These are phyloP conservation scores for Strobilomyces echinocephalus DNA, from an alignment of 768 basidiomycete genomes.

Conservation along the genomic window DNA sequence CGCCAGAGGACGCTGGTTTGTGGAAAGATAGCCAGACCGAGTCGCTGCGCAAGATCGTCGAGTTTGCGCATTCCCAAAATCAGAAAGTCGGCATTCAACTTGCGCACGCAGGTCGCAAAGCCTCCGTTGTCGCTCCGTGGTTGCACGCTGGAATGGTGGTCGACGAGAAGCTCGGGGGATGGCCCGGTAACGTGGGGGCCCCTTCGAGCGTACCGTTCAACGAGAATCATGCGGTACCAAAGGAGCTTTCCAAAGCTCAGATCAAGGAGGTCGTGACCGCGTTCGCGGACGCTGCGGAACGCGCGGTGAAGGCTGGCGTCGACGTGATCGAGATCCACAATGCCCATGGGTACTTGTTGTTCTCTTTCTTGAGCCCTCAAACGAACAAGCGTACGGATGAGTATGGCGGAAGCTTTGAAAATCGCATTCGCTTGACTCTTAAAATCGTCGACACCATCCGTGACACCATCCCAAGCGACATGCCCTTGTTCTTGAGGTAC, in stretches of 20 bases:
- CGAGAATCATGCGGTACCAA: conserved; percentile 45
- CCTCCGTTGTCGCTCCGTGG: conserved; percentile 61
- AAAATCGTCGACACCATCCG: conserved; percentile 65
- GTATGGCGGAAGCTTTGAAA: conserved; percentile 71
- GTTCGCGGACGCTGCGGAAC: conserved; percentile 47
- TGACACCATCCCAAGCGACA: conserved; percentile 49
- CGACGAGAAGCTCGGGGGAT: conserved; percentile 40
- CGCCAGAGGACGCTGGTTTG: conserved; percentile 58
- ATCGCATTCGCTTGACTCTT: conserved; percentile 55
- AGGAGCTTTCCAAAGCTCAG: conserved; percentile 51
- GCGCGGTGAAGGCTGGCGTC: conserved; percentile 56
- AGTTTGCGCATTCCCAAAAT: conserved; percentile 68
- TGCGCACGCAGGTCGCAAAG: conserved; percentile 76
- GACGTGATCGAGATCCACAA: conserved; percentile 58
- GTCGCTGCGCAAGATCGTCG: conserved; percentile 46
- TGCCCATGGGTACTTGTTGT: conserved; percentile 60
- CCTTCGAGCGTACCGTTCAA: conserved; percentile 49
- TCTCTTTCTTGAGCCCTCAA: conserved; percentile 53
- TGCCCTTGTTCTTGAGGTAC: conserved; percentile 71
- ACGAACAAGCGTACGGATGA: conserved; percentile 61
- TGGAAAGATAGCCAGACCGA: conserved; percentile 59
- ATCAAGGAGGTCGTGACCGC: conserved; percentile 55
- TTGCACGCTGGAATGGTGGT: conserved; percentile 36
- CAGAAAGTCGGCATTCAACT: conserved; percentile 73
- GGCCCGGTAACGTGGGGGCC: conserved; percentile 51